Evolutionary conservation across 305 asterid genomes (phyloP).

Genomic region (Fraxinus nigra): DNA sequence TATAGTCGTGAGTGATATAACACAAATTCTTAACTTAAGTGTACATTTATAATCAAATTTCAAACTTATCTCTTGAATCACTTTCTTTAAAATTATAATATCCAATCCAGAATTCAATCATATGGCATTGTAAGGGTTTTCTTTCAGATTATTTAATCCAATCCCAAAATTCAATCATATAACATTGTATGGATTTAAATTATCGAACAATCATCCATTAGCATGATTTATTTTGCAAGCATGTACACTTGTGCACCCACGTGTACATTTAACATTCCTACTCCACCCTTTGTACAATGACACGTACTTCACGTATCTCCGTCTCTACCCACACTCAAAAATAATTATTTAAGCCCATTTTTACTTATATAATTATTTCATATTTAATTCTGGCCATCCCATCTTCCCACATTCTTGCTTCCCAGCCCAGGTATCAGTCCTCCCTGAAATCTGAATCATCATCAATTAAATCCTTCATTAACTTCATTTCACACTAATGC

Average conservation of each 20-base stretch:
- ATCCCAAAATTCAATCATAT: background rate
- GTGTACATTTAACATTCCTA: slow-evolving; percentile 18
- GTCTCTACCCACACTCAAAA: slow-evolving; percentile 10
- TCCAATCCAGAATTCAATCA: background rate
- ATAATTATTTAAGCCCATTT: background rate
- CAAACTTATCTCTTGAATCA: background rate
- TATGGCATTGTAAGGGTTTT: background rate
- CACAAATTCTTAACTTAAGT: background rate
- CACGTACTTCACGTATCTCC: slow-evolving; percentile 39
- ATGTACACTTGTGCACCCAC: background rate
- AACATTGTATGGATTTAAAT: background rate
- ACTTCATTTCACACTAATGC: slow-evolving; percentile 33
- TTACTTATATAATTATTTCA: slow-evolving; percentile 24
- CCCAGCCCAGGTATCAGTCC: slow-evolving; percentile 38
- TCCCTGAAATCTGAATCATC: slow-evolving; percentile 27
- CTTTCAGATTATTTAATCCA: background rate
- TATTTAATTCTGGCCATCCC: slow-evolving; percentile 37
- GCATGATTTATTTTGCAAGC: background rate
- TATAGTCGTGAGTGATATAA: background rate
- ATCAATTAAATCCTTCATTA: slow-evolving; percentile 36
- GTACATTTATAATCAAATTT: background rate
- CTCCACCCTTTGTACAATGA: slow-evolving; percentile 34
- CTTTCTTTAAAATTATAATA: background rate
- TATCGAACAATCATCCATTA: background rate
- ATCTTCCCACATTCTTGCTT: slow-evolving; percentile 49